These are phyloP conservation scores for Starmera caribaea DNA, from an alignment of 805 yeast species.

Conservation along the genomic window DNA sequence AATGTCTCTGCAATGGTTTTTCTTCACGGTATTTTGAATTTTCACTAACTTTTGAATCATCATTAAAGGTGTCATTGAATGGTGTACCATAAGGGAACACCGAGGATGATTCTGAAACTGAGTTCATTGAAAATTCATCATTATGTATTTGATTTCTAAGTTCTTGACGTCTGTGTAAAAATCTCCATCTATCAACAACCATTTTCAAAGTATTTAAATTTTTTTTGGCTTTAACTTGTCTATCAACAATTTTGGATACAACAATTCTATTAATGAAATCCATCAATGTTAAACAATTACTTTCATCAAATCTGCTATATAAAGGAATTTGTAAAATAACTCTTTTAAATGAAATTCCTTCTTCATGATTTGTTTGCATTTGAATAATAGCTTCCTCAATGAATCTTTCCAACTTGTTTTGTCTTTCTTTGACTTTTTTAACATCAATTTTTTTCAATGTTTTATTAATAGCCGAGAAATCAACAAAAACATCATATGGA, in stretches of 20 bases:
- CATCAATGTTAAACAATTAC: constrained; percentile 63
- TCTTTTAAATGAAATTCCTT: constrained; percentile 55
- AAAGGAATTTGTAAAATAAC: constrained; percentile 62
- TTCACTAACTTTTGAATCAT: not conserved
- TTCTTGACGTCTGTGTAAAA: constrained; percentile 1
- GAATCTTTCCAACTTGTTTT: constrained; percentile 50
- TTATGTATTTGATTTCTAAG: not conserved
- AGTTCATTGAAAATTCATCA: not conserved
- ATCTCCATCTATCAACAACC: constrained; percentile 27
- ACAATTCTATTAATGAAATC: constrained; percentile 60
- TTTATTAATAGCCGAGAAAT: constrained; percentile 41
- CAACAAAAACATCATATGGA: constrained; percentile 53
- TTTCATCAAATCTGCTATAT: constrained; percentile 67
- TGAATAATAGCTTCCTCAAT: constrained; percentile 56
- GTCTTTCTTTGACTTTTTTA: constrained; percentile 41
- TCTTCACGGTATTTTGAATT: not conserved
- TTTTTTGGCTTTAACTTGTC: constrained; percentile 23
- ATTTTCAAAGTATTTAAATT: constrained; percentile 24
- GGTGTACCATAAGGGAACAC: too few relatives aligned
- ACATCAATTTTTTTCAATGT: constrained; percentile 46
- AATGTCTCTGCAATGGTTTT: not conserved
- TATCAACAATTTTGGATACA: constrained; percentile 45
- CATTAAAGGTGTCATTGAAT: not conserved
- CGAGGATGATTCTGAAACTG: not conserved
- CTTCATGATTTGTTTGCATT: constrained; percentile 48